Evolutionary conservation across 805 yeast species (phyloP).

Genomic region (Hanseniaspora occidentalis): DNA sequence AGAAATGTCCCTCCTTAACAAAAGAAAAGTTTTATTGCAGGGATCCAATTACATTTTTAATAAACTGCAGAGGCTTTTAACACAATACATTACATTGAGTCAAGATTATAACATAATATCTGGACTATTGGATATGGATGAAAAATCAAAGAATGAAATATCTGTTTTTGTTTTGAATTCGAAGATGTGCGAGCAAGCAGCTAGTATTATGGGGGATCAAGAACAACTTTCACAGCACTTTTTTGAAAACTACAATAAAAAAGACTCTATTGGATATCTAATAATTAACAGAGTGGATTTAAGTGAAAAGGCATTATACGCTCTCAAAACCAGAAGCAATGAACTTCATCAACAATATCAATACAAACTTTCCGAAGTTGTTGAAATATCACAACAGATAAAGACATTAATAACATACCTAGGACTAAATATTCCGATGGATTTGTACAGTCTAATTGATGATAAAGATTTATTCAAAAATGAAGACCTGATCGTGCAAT

Average conservation of each 20-base stretch:
- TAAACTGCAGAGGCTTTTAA: conserved; percentile 1
- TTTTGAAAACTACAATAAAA: conserved; percentile 1
- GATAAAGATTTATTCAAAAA: conserved; percentile 1
- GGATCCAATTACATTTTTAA: conserved; percentile 23
- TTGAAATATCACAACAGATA: conserved; percentile 7
- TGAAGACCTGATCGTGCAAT: background rate
- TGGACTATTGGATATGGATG: background rate
- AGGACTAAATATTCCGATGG: conserved; percentile 1
- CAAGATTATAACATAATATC: background rate
- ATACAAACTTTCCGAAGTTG: conserved; percentile 6
- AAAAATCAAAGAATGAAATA: background rate
- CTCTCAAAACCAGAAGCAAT: background rate
- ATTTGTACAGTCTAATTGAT: background rate
- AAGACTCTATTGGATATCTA: conserved; percentile 2
- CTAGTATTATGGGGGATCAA: conserved; percentile 1
- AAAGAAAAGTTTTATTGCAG: conserved; percentile 21
- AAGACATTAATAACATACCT: conserved; percentile 6
- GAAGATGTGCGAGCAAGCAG: background rate
- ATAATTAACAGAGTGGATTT: conserved; percentile 8
- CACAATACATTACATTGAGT: conserved; percentile 3
- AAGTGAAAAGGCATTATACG: conserved; percentile 9
- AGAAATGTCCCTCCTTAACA: conserved; percentile 22
- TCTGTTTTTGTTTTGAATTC: background rate
- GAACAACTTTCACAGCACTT: conserved; percentile 2
- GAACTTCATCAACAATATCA: conserved; percentile 3